These are phyloP conservation scores for Fusarium algeriense DNA, from an alignment of 2,329 filamentous ascomycete genomes.

Conservation along the genomic window DNA sequence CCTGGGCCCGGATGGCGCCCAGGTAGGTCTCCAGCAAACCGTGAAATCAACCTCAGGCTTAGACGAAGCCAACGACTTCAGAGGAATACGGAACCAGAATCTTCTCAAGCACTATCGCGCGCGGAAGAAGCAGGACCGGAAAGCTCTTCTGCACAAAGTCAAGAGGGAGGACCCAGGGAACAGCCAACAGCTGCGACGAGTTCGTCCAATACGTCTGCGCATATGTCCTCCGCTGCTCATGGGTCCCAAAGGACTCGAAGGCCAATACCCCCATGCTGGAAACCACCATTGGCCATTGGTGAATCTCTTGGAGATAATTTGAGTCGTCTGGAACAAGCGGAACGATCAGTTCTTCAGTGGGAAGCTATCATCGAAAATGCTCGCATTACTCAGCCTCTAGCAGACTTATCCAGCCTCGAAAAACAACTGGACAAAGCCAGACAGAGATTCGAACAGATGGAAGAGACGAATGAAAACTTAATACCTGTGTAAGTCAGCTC, in stretches of 20 bases:
- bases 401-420: constrained; percentile 42
- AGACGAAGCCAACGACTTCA: constrained; percentile 16
- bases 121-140: not conserved
- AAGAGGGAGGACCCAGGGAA: not conserved
- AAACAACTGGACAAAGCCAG: constrained; percentile 25
- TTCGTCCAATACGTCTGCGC: not conserved
- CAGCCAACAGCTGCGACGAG: not conserved
- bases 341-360: constrained; percentile 43
- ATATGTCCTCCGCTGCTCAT: not conserved
- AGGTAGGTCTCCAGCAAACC: constrained; percentile 34
- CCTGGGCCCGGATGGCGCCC: constrained; percentile 29
- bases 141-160: not conserved
- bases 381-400: constrained; percentile 33
- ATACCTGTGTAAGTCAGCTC: constrained; percentile 32
- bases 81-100: not conserved
- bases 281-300: constrained; percentile 42
- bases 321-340: constrained; percentile 41
- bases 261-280: constrained; percentile 33
- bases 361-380: constrained; percentile 42
- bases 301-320: constrained; percentile 41
- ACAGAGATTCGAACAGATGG: constrained; percentile 30
- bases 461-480: constrained; percentile 41
- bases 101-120: not conserved
- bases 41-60: constrained; percentile 34
- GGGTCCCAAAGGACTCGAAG: not conserved